Evolutionary conservation across 1,139 yeast genomes (phyloP), one percentile per base, ranked within the genome.

Genomic region (Suhomyces wounanorum): DNA sequence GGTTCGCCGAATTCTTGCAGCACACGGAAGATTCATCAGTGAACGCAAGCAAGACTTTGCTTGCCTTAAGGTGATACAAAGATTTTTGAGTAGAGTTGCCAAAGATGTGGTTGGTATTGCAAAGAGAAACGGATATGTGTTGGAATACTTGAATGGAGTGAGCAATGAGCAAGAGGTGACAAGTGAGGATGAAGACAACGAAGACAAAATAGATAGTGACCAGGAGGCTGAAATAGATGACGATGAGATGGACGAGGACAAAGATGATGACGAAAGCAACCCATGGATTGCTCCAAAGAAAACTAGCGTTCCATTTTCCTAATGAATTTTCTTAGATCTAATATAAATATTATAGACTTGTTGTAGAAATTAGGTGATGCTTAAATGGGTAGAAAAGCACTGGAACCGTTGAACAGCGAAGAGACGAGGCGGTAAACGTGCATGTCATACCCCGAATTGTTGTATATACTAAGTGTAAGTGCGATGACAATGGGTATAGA

Each of bases 1-100:
- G 99, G 78, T 92, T 42, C 83, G 84, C 59, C 74, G 78, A 18
- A 62, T 91, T 8, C 69, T 94, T 41, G 76, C 85, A 3, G 69
- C 79, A 18, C 98, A 92, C 65, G 99, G 99, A 10, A 78, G 80
- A 52, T 87, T 82, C 65, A 87, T 95, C 51, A 77, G 82, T 49
- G 67, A 69, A 9, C 79, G 87, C 61, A 85, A 83, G 63, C 85
- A 81, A 57, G 81, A 84, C 52, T 89, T 86, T 61, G 77, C 84
- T 6, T 80, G 85, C 50, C 68, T 91, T 60, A 82, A 95, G 61
- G 79, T 88, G 5, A 70, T 90, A 10, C 95, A 85, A 59, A 78
- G 96, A 62, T 91, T 87, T 59, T 75, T 92, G 55, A 84, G 82
- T 48, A 79, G 90, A 60, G 72, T 85, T 8, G 94, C 89, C 21